Evolutionary conservation across 2,329 filamentous ascomycete genomes (phyloP).

Genomic region (Aureobasidium lini): DNA sequence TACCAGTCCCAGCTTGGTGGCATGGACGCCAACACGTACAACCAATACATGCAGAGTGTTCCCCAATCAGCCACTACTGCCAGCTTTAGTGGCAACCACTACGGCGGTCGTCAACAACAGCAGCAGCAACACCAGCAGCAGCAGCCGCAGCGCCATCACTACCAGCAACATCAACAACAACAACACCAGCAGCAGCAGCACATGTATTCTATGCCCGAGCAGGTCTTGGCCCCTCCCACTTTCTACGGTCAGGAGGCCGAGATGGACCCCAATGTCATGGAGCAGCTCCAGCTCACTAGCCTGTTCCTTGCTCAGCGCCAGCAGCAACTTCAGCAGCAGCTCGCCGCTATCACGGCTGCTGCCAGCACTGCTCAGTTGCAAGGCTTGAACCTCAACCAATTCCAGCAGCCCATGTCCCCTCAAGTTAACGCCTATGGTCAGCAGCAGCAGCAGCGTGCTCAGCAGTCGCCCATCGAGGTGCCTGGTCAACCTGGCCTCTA

Average conservation of each 20-base stretch:
- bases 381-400: slow-evolving; percentile 58
- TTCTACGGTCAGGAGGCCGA: slow-evolving; percentile 63
- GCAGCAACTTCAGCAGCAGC: slow-evolving; percentile 87
- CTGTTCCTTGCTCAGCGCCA: slow-evolving; percentile 90
- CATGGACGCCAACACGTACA: slow-evolving; percentile 34
- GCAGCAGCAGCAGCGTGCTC: slow-evolving; percentile 52
- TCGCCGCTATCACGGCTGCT: slow-evolving; percentile 73
- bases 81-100: slow-evolving; percentile 38
- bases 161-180: slow-evolving; percentile 34
- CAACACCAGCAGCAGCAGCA: slow-evolving; percentile 42
- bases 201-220: slow-evolving; percentile 67
- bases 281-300: slow-evolving; percentile 85
- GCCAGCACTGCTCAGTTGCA: slow-evolving; percentile 66
- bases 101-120: slow-evolving; percentile 35
- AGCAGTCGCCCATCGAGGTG: slow-evolving; percentile 56
- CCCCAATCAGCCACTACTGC: slow-evolving; percentile 54
- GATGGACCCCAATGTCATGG: slow-evolving; percentile 80
- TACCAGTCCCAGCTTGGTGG: slow-evolving; percentile 39
- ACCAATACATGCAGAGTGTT: slow-evolving; percentile 38
- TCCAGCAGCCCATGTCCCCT: slow-evolving; percentile 39
- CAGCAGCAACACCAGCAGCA: slow-evolving; percentile 40
- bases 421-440: slow-evolving; percentile 55
- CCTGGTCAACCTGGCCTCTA: slow-evolving; percentile 68
- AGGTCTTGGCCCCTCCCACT: slow-evolving; percentile 77
- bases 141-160: slow-evolving; percentile 35